These are phyloP conservation scores for Lactarius sp. DNA, from an alignment of 768 basidiomycete species.

Conservation along the genomic window DNA sequence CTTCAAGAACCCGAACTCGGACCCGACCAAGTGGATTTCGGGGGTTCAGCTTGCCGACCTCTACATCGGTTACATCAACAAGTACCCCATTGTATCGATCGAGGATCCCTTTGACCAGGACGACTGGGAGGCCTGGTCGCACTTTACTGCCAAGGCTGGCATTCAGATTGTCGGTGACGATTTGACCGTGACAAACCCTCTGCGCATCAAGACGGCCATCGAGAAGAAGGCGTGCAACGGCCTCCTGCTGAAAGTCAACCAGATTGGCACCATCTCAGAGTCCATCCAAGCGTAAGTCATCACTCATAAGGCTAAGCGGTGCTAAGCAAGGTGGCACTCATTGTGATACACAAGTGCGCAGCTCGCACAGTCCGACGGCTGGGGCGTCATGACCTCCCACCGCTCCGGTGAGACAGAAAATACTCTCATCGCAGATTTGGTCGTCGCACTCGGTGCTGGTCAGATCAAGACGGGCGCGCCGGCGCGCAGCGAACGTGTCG, in stretches of 20 bases:
- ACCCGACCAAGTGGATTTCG: conserved; percentile 92
- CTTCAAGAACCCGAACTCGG: conserved; percentile 99
- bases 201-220: conserved; percentile 96
- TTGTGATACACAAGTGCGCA: conserved; percentile 59
- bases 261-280: conserved; percentile 98
- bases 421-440: conserved; percentile 92
- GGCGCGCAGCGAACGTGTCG: conserved; percentile 92
- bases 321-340: neutral
- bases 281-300: conserved; percentile 91
- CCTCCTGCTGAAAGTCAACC: conserved; percentile 97
- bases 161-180: conserved; percentile 97
- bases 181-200: conserved; percentile 95
- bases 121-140: conserved; percentile 97
- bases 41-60: conserved; percentile 90
- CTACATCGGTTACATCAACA: conserved; percentile 79
- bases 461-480: conserved; percentile 99
- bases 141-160: conserved; percentile 74
- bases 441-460: conserved; percentile 86
- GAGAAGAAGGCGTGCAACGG: conserved; percentile 99
- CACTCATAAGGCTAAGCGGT: neutral
- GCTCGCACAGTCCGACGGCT: conserved; percentile 90
- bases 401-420: conserved; percentile 98
- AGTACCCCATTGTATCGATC: conserved; percentile 94
- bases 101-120: conserved; percentile 99
- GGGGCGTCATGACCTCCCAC: conserved; percentile 99